Conservation (phyloP, 257 asterid species). For the Solanum appendiculatum region DNA sequence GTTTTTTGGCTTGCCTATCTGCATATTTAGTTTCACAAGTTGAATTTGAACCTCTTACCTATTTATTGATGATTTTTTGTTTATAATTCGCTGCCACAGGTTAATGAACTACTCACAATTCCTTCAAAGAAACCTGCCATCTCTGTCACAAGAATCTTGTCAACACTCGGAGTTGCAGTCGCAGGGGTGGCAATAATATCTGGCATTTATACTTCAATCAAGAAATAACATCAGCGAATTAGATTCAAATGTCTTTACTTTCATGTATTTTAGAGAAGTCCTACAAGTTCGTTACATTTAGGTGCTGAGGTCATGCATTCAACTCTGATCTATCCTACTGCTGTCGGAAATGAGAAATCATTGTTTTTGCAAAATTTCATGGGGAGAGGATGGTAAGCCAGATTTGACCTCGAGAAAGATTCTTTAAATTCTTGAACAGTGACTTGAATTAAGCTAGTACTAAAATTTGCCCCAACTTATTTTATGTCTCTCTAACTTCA, state of each 20-base stretch:
- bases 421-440: background rate
- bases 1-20: background rate
- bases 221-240: conserved; percentile 20
- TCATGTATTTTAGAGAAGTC: background rate
- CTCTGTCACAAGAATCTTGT: conserved; percentile 29
- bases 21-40: background rate
- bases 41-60: background rate
- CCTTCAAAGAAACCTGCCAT: conserved; percentile 32
- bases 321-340: background rate
- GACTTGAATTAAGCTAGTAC: background rate
- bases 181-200: conserved; percentile 59
- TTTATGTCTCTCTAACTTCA: background rate
- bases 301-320: background rate
- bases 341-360: background rate
- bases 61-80: background rate
- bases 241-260: background rate
- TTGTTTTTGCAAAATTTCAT: background rate
- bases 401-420: background rate
- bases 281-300: background rate
- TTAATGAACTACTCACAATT: conserved; percentile 36
- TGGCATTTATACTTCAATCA: conserved; percentile 54
- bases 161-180: conserved; percentile 56
- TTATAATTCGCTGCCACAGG: conserved; percentile 21
- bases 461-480: background rate
- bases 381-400: background rate